Percentiles rank a stretch among this genome's conserved stretches.
These are phyloP conservation scores for Lenzites betulinus DNA, from an alignment of 768 basidiomycete genomes.

Conservation along the genomic window DNA sequence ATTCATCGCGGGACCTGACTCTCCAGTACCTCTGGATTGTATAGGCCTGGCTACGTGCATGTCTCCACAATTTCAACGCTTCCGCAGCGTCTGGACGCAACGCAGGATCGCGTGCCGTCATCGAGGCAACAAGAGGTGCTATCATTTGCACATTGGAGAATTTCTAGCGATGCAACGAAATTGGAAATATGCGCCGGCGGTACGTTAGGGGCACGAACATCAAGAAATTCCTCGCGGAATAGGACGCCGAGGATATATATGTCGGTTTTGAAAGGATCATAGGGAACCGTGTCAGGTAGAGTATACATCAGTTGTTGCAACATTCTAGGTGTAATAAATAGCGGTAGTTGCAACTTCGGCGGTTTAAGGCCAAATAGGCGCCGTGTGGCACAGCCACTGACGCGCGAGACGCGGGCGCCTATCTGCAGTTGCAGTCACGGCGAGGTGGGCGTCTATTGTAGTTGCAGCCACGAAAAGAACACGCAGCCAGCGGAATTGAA, in stretches of 20 bases:
- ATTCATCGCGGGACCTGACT: neutral
- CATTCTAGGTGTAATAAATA: too few relatives aligned
- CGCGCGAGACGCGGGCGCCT: too few relatives aligned
- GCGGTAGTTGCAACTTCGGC: too few relatives aligned
- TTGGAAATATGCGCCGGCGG: neutral
- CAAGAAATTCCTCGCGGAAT: neutral
- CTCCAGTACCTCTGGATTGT: neutral
- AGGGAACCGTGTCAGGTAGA: too few relatives aligned
- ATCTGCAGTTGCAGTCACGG: too few relatives aligned
- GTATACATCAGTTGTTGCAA: too few relatives aligned
- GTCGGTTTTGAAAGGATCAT: neutral
- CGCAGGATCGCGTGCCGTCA: neutral
- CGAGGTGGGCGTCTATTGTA: too few relatives aligned
- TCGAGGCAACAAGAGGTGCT: neutral
- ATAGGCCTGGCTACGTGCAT: neutral
- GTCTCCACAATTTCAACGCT: neutral
- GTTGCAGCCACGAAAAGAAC: too few relatives aligned
- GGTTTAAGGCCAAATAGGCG: too few relatives aligned
- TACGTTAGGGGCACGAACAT: neutral
- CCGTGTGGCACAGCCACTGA: too few relatives aligned
- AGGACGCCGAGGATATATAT: neutral
- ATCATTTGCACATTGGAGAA: neutral
- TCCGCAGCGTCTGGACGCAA: neutral
- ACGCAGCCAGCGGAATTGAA: too few relatives aligned
- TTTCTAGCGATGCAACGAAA: neutral